These are phyloP conservation scores for Thraustochytrium sp. DNA, from an alignment of 352 stramenopile species.

Conservation along the genomic window DNA sequence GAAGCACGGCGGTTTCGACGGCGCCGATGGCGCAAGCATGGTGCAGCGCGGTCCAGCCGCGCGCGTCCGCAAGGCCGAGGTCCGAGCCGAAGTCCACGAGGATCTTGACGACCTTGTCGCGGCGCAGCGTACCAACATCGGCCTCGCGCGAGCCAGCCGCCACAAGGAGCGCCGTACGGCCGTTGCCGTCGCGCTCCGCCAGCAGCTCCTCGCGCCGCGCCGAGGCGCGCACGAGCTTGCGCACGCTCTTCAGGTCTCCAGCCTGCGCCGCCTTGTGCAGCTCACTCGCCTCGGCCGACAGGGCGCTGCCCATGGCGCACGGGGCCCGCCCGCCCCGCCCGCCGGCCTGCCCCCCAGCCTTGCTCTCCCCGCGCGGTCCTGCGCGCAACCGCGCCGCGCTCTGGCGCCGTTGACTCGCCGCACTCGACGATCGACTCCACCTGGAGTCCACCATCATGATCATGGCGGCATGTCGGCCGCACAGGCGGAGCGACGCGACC, in stretches of 20 bases:
- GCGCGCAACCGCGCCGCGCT: no score
- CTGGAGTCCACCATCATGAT: neutral
- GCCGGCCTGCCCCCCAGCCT: neutral
- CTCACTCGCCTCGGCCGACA: constrained; percentile 13
- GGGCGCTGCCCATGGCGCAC: neutral
- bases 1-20: constrained; percentile 1
- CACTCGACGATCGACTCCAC: neutral
- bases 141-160: neutral
- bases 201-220: neutral
- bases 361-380: neutral
- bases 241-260: neutral
- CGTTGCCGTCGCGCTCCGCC: neutral
- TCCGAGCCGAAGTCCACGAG: constrained; percentile 24
- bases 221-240: neutral
- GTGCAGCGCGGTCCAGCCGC: constrained; percentile 33
- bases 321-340: no score
- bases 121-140: constrained; percentile 14
- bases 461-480: no score
- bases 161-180: constrained; percentile 17
- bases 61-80: neutral
- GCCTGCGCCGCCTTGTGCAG: neutral
- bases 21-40: constrained; percentile 21
- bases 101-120: constrained; percentile 31
- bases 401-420: no score
- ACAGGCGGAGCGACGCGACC: no score